Percentiles rank a stretch among this genome's conserved stretches.
These are phyloP conservation scores for Pseudogymnoascus destructans DNA, from an alignment of 2,329 filamentous ascomycete genomes.

Conservation along the genomic window DNA sequence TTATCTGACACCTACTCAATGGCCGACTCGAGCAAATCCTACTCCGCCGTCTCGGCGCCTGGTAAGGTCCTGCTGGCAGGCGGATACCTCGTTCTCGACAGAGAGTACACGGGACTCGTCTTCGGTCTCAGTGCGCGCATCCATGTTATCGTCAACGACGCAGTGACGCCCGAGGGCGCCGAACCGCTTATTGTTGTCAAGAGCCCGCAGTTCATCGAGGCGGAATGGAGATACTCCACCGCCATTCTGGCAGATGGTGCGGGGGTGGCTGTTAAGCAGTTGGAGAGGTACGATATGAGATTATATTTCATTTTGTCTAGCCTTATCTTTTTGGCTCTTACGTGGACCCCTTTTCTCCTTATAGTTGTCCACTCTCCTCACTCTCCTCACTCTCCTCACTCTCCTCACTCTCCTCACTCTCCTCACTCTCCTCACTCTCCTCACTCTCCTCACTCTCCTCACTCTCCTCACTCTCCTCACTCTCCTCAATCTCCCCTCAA, in stretches of 20 bases:
- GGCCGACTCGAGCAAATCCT: not conserved
- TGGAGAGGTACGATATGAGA: slow-evolving; percentile 52
- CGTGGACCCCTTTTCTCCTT: not conserved
- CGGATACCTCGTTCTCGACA: slow-evolving; percentile 88
- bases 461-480: not conserved
- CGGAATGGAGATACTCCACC: slow-evolving; percentile 64
- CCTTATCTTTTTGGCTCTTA: not conserved
- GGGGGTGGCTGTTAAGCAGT: slow-evolving; percentile 70
- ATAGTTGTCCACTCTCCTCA: not conserved
- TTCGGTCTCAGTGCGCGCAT: slow-evolving; percentile 56
- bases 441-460: not conserved
- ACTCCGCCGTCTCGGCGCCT: slow-evolving; percentile 60
- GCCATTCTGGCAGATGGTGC: slow-evolving; percentile 42
- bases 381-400: not conserved
- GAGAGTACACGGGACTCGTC: slow-evolving; percentile 65
- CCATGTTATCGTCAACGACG: slow-evolving; percentile 46
- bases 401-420: not conserved
- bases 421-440: too few species aligned
- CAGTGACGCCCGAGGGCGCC: slow-evolving; percentile 34
- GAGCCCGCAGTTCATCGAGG: slow-evolving; percentile 81
- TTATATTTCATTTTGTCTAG: slow-evolving; percentile 11
- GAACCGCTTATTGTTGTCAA: slow-evolving; percentile 53
- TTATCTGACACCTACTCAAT: too few species aligned
- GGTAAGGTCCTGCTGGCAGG: slow-evolving; percentile 93
- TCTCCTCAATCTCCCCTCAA: not conserved